Conservation (phyloP, 2,329 filamentous ascomycete genomes). For the Aureobasidium sp. region DNA sequence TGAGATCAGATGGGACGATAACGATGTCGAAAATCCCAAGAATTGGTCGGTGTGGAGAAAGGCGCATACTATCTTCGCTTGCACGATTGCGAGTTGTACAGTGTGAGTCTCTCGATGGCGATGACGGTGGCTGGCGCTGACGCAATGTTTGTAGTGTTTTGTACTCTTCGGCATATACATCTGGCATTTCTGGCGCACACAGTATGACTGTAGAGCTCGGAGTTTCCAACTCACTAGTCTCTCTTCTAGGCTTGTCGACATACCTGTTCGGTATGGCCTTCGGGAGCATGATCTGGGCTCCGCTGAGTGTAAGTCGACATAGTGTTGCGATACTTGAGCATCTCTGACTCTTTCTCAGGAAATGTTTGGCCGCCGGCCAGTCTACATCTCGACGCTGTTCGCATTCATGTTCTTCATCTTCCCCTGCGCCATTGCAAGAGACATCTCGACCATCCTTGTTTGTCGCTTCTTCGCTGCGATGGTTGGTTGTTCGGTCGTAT, state of each 20-base stretch:
- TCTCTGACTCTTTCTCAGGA: not conserved
- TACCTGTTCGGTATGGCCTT: constrained; percentile 13
- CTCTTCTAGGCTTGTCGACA: constrained; percentile 3
- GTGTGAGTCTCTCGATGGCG: not conserved
- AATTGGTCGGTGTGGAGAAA: constrained; percentile 7
- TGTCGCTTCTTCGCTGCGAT: constrained; percentile 11
- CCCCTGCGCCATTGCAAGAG: not conserved
- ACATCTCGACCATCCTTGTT: not conserved
- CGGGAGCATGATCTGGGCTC: constrained; percentile 13
- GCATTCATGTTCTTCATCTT: constrained; percentile 7
- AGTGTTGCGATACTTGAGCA: not conserved
- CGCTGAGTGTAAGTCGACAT: not conserved
- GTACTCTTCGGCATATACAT: constrained; percentile 8
- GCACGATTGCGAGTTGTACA: not conserved
- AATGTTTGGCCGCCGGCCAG: constrained; percentile 5
- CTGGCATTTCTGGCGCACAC: not conserved
- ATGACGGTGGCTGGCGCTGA: not conserved
- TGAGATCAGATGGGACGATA: constrained; percentile 2
- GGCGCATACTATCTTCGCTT: not conserved
- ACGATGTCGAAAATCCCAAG: not conserved
- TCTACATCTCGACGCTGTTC: not conserved
- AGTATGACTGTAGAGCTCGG: constrained; percentile 1
- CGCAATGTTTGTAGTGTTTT: not conserved
- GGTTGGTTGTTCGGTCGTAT: constrained; percentile 2
- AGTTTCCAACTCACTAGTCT: not conserved